Percentiles rank a stretch among this genome's conserved stretches.
These are phyloP conservation scores for Pythium vanterpoolii DNA, from an alignment of 352 stramenopile genomes.

Conservation along the genomic window DNA sequence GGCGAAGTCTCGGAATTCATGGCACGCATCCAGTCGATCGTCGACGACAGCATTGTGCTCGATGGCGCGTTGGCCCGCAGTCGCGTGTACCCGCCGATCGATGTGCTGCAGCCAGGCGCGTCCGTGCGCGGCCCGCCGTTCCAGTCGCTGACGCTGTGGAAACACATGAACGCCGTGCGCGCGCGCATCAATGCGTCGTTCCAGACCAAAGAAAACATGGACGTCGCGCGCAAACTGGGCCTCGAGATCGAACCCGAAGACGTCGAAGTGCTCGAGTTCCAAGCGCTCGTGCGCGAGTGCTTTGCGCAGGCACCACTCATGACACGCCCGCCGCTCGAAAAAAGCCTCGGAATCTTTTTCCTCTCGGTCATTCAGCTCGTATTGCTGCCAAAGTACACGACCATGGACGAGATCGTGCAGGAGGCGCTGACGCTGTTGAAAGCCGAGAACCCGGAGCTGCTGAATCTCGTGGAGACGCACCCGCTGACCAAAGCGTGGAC, in stretches of 20 bases:
- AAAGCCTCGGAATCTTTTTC: constrained; percentile 56
- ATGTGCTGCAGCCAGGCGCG: constrained; percentile 54
- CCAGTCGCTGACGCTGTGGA: constrained; percentile 73
- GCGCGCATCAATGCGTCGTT: constrained; percentile 59
- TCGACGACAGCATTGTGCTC: constrained; percentile 64
- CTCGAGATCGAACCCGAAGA: constrained; percentile 78
- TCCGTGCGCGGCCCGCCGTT: constrained; percentile 75
- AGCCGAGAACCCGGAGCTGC: constrained; percentile 42
- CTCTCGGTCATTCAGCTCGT: constrained; percentile 45
- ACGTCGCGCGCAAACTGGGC: constrained; percentile 53
- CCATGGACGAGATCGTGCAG: constrained; percentile 49
- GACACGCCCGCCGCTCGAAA: constrained; percentile 30
- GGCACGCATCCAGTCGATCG: constrained; percentile 62
- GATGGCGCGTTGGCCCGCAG: constrained; percentile 41
- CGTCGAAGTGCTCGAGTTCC: constrained; percentile 64
- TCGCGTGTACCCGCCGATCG: constrained; percentile 67
- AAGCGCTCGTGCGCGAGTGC: constrained; percentile 69
- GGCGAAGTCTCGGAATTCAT: constrained; percentile 57
- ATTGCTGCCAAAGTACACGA: constrained; percentile 38
- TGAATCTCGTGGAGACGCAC: constrained; percentile 50
- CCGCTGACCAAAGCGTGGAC: constrained; percentile 48
- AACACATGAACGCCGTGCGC: constrained; percentile 53
- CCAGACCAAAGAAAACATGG: constrained; percentile 55
- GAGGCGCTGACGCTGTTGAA: constrained; percentile 31
- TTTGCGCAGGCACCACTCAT: constrained; percentile 51